Percentiles rank a stretch among this genome's conserved stretches.
Evolutionary conservation across 176 grass and related monocot genomes (phyloP).

Genomic region (Poa pratensis): DNA sequence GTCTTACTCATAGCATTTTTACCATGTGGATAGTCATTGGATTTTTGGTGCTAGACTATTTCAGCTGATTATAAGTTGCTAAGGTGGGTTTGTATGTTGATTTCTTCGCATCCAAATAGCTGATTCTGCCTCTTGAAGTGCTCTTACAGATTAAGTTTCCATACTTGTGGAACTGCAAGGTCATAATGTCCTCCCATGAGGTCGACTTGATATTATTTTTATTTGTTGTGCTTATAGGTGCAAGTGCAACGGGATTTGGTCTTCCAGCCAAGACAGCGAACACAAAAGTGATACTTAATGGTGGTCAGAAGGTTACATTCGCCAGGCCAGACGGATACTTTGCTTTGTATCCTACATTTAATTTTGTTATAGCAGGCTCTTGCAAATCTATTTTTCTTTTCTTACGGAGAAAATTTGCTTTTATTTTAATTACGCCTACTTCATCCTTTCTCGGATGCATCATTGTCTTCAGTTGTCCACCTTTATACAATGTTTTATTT

Average conservation of each 20-base stretch:
- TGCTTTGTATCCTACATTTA: conserved; percentile 85
- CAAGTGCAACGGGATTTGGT: conserved; percentile 61
- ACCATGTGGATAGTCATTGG: not conserved
- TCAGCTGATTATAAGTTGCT: not conserved
- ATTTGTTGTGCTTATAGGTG: conserved; percentile 48
- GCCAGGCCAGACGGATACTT: conserved; percentile 94
- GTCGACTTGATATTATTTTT: conserved; percentile 22
- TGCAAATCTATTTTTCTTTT: conserved; percentile 7
- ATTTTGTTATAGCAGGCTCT: not conserved
- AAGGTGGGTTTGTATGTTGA: not conserved
- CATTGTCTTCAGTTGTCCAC: not conserved
- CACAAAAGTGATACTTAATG: conserved; percentile 94
- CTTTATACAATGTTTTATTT: not conserved
- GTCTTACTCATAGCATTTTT: conserved; percentile 4
- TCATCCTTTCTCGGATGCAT: not conserved
- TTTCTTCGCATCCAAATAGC: not conserved
- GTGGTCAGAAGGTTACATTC: conserved; percentile 85
- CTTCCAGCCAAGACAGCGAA: conserved; percentile 72
- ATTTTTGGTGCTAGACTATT: not conserved
- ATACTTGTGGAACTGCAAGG: not conserved
- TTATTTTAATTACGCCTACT: not conserved
- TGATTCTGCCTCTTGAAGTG: conserved; percentile 6
- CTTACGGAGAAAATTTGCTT: not conserved
- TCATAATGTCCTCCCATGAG: not conserved
- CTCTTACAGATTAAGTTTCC: conserved; percentile 27